Evolutionary conservation across 345 rosid genomes (phyloP), one percentile per base, ranked within the genome.

Genomic region (Syzygium grande): DNA sequence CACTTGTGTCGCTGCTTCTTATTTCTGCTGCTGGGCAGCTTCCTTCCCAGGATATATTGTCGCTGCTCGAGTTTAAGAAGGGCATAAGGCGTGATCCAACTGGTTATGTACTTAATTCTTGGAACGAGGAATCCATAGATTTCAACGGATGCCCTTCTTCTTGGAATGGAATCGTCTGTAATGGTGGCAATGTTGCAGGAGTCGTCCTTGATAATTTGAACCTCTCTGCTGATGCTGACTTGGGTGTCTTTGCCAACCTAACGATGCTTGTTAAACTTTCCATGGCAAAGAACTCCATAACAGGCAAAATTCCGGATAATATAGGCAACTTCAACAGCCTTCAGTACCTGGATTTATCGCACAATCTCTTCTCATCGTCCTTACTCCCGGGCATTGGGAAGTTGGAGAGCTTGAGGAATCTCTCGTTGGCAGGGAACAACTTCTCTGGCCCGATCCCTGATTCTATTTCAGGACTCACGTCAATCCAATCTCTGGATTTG

Each of bases 121-220:
- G 99, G 99, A 96, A 95, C 84, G 98, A 98, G 56, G 99, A 96
- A 91, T 96, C 99, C 43, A 96, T 96, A 30, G 98, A 96, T 88
- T 98, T 98, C 87, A 91, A 96, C 89, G 99, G 99, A 30, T 98
- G 99, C 84, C 99, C 99, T 90, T 91, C 99, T 87, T 94, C 98
- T 1, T 98, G 99, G 99, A 96, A 98, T 90, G 99, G 99, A 21
- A 92, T 98, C 16, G 94, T 98, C 54, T 98, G 99, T 88, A 98
- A 96, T 88, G 97, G 95, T 22, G 98, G 94, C 52, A 96, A 95
- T 91, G 97, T 98, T 56, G 99, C 99, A 86, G 99, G 93, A 73
- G 94, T 98, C 89, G 93, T 96, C 88, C 95, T 98, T 41, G 95
- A 95, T 86, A 95, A 95, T 89, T 89, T 98, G 87, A 94, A 94